Conservation (phyloP, 192 early-diverging fungal species). For the Allomyces macrogynus region DNA sequence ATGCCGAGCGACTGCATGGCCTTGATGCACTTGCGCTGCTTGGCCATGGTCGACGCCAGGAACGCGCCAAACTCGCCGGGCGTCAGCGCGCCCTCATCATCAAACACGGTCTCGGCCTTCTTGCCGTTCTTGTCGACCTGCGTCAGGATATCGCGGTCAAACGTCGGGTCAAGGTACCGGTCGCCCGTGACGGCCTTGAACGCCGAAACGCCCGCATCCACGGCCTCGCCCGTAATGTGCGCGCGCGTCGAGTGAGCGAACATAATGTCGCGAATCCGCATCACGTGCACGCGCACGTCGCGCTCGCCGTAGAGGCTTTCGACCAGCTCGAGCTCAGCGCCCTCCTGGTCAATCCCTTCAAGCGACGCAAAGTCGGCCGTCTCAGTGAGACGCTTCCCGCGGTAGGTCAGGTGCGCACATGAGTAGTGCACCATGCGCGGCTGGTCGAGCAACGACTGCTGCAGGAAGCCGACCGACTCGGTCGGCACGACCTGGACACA, state of each 20-base stretch:
- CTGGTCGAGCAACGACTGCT: constrained; percentile 66
- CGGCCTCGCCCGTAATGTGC: constrained; percentile 24
- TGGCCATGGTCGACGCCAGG: constrained; percentile 32
- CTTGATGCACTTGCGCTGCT: constrained; percentile 28
- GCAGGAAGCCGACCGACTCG: constrained; percentile 69
- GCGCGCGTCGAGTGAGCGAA: constrained; percentile 45
- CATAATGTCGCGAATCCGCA: constrained; percentile 67
- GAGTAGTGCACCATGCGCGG: constrained; percentile 69
- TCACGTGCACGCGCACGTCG: constrained; percentile 76
- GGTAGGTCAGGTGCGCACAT: constrained; percentile 65
- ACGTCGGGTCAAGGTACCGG: constrained; percentile 1
- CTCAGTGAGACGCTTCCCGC: constrained; percentile 55
- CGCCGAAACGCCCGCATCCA: constrained; percentile 59
- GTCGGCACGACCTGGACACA: constrained; percentile 33
- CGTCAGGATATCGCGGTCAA: constrained; percentile 3
- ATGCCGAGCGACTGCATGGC: constrained; percentile 52
- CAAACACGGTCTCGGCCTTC: constrained; percentile 11
- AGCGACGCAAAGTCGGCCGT: constrained; percentile 52
- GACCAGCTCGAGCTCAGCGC: constrained; percentile 38
- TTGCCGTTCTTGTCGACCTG: constrained; percentile 7
- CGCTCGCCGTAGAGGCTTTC: constrained; percentile 78
- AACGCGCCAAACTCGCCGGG: constrained; percentile 8
- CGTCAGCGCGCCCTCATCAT: constrained; percentile 9
- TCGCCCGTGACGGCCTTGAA: constrained; percentile 37
- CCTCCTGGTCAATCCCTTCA: constrained; percentile 47